Evolutionary conservation across 805 yeast species (phyloP).

Genomic region (Candida chilensis): DNA sequence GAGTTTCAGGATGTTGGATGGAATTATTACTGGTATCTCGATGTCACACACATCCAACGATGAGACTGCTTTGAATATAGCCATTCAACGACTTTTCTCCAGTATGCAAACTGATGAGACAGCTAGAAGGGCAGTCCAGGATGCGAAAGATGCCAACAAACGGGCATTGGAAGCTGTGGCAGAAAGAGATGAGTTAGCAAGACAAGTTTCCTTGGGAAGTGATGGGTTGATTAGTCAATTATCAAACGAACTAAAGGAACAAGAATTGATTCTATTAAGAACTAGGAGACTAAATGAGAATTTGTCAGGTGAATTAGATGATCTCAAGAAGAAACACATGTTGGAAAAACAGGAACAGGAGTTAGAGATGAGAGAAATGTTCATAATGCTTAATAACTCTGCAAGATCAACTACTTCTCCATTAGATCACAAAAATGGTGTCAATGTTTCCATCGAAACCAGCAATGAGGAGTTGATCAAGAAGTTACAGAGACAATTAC

Average conservation of each 20-base stretch:
- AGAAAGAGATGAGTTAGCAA: slow-evolving; percentile 53
- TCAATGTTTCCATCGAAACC: slow-evolving; percentile 8
- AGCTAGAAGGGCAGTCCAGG: slow-evolving; percentile 63
- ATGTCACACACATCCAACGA: slow-evolving; percentile 36
- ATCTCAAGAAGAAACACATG: slow-evolving; percentile 46
- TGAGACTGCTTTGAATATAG: slow-evolving; percentile 64
- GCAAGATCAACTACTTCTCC: slow-evolving; percentile 15
- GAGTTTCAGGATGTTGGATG: slow-evolving; percentile 47
- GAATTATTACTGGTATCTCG: slow-evolving; percentile 43
- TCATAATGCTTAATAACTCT: slow-evolving; percentile 47
- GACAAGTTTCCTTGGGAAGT: slow-evolving; percentile 67
- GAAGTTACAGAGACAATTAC: slow-evolving; percentile 34
- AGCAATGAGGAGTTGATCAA: slow-evolving; percentile 25
- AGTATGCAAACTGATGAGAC: slow-evolving; percentile 79
- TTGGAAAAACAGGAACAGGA: slow-evolving; percentile 70
- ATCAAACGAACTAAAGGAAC: slow-evolving; percentile 53
- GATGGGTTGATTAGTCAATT: slow-evolving; percentile 60
- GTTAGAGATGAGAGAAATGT: slow-evolving; percentile 65
- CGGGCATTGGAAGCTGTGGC: slow-evolving; percentile 47
- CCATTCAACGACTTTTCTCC: slow-evolving; percentile 64
- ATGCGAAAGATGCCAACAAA: slow-evolving; percentile 36
- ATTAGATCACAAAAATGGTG: slow-evolving; percentile 1
- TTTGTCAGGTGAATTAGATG: slow-evolving; percentile 53
- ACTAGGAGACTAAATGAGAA: slow-evolving; percentile 57
- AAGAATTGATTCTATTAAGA: slow-evolving; percentile 44